Base-by-base conservation (phyloP, 2,329 filamentous ascomycete species). In the Colletotrichum sp. region DNA sequence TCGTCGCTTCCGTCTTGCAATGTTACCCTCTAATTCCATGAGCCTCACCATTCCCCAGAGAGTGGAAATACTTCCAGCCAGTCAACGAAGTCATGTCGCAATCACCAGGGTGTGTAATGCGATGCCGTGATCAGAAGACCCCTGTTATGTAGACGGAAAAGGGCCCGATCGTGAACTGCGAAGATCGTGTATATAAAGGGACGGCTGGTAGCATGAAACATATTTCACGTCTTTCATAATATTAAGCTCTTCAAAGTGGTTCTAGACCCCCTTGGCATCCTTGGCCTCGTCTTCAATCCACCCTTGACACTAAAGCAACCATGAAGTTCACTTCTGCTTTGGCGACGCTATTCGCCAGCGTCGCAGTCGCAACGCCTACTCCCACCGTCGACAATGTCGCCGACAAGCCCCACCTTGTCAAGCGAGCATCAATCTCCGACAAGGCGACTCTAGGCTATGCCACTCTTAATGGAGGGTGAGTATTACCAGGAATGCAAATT, bases 371-470 rank as follows among this genome's bases (percentile, higher is more conserved):
- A 7, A 73, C 73, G 6, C 77, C 77, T 9, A 78, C 77, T n/a
- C 75, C 69, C 9, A 78, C 77, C 12, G 43, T 72, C 28, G 71
- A 71, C 18, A 59, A 64, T 30, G 43, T 52, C 34, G 64, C 64
- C 7, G 68, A 71, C 16, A 69, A 71, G 55, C 36, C 34, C 56
- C 64, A 78, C 55, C 71, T 78, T 28, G 71, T 69, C 8, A 78
- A 79, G 72, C 69, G 77, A 34, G 78, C 78, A 13, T 70, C 67
- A 7, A 73, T 79, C 65, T 78, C 77, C 13, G 78, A 79, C 69
- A 76, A 71, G 52, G 77, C 77, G 10, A 82, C 80, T 16, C 78
- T 83, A 32, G 88, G 88, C 30, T 90, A 87, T 78, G 88, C 86
- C 43, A 86, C 85, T 30, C 77, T 84, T 74, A 89, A 89, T 63